Conservation (phyloP, 2,329 filamentous ascomycete genomes). For the Colletotrichum salicis region DNA sequence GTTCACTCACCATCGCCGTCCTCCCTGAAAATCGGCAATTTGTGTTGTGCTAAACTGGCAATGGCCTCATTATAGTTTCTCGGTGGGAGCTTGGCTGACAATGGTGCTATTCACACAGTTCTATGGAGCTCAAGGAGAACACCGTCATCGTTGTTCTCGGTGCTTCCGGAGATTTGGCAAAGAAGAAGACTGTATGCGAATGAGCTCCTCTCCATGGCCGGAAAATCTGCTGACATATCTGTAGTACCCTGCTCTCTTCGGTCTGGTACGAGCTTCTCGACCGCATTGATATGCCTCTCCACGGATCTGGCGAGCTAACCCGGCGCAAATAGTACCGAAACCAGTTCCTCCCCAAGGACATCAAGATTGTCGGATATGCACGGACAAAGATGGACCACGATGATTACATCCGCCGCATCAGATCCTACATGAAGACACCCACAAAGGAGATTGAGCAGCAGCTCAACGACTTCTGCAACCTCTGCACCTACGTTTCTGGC, state of each 20-base stretch:
- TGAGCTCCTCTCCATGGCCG: neutral
- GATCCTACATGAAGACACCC: slow-evolving; percentile 98
- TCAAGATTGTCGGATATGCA: slow-evolving; percentile 98
- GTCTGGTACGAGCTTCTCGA: slow-evolving; percentile 76
- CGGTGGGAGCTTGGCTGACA: slow-evolving; percentile 24
- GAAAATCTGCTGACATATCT: slow-evolving; percentile 42
- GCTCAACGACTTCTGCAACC: slow-evolving; percentile 85
- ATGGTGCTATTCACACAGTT: slow-evolving; percentile 59
- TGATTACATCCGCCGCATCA: slow-evolving; percentile 93
- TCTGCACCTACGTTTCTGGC: slow-evolving; percentile 95
- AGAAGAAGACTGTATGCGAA: slow-evolving; percentile 92
- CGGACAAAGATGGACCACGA: slow-evolving; percentile 99
- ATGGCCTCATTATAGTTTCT: neutral
- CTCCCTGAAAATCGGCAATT: neutral
- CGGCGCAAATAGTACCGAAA: slow-evolving; percentile 81
- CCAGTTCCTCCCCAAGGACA: slow-evolving; percentile 97
- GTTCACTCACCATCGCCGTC: slow-evolving; percentile 7
- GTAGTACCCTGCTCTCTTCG: slow-evolving; percentile 96
- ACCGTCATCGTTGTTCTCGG: slow-evolving; percentile 96
- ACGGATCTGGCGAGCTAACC: slow-evolving; percentile 21
- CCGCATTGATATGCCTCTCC: neutral
- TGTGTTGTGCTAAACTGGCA: slow-evolving; percentile 6
- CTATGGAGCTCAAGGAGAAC: slow-evolving; percentile 97
- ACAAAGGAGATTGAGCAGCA: slow-evolving; percentile 98
- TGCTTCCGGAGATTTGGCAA: slow-evolving; percentile 95